phyloP scores from a whole-genome alignment of 306 rosid species.

The Myrica gale region DNA sequence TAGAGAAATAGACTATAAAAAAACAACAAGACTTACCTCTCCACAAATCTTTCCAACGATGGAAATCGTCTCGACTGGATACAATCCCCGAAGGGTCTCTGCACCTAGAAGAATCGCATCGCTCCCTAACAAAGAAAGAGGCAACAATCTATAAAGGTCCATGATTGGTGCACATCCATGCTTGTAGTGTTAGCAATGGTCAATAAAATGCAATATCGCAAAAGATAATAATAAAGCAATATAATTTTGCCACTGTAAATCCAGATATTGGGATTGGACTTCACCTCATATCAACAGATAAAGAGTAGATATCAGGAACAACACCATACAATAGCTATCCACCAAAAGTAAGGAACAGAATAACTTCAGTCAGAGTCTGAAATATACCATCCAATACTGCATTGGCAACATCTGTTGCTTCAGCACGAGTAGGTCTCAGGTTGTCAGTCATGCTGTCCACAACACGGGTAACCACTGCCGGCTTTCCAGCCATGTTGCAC shows the following conservation, averaged over 20 bases:
- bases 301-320: not conserved
- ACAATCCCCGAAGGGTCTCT: conserved; percentile 93
- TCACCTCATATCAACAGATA: not conserved
- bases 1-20: not conserved
- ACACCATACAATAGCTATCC: not conserved
- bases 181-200: not conserved
- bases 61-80: conserved; percentile 92
- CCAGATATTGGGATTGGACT: too few relatives aligned
- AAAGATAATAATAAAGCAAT: not conserved
- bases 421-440: conserved; percentile 98
- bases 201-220: not conserved
- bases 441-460: conserved; percentile 99
- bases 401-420: conserved; percentile 99
- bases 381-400: conserved; percentile 91
- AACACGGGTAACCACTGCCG: conserved; percentile 99
- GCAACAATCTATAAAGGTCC: not conserved
- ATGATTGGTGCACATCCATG: not conserved
- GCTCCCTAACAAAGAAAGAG: conserved; percentile 57
- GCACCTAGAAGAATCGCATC: conserved; percentile 99
- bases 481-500: conserved; percentile 99
- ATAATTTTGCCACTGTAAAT: not conserved
- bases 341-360: conserved; percentile 22
- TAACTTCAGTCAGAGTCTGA: conserved; percentile 9
- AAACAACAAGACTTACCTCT: conserved; percentile 54
- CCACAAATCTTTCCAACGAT: conserved; percentile 89